These are phyloP conservation scores for Jamesozyma lodderae DNA, from an alignment of 805 yeast species.

Conservation along the genomic window DNA sequence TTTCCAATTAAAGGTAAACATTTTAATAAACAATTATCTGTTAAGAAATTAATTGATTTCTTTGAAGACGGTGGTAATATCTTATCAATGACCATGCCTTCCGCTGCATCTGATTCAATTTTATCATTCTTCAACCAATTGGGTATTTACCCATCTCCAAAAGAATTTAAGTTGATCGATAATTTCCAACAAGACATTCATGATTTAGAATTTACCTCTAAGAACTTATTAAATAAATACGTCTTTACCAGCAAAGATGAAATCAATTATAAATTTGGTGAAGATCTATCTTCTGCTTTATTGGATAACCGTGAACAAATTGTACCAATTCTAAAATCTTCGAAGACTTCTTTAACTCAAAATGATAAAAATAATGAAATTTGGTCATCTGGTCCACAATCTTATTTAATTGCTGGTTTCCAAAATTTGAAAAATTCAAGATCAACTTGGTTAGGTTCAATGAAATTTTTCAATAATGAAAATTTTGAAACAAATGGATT, in stretches of 20 bases:
- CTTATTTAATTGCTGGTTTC: conserved; percentile 61
- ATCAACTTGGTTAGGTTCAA: conserved; percentile 71
- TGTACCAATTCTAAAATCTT: conserved; percentile 61
- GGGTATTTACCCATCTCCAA: conserved; percentile 80
- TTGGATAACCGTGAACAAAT: conserved; percentile 59
- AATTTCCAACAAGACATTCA: conserved; percentile 39
- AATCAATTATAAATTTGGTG: conserved; percentile 24
- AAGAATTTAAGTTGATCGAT: conserved; percentile 53
- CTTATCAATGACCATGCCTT: conserved; percentile 48
- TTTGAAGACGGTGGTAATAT: conserved; percentile 66
- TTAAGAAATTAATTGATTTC: conserved; percentile 48
- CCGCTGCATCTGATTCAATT: conserved; percentile 50
- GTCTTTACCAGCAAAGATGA: conserved; percentile 1
- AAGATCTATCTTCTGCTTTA: conserved; percentile 54
- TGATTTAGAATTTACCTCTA: conserved; percentile 9
- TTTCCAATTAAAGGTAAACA: conserved; percentile 49
- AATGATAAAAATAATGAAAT: conserved; percentile 48
- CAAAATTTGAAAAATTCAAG: conserved; percentile 79
- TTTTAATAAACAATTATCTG: conserved; percentile 34
- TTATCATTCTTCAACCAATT: conserved; percentile 64
- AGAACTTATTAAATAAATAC: conserved; percentile 8
- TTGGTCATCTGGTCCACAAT: conserved; percentile 81
- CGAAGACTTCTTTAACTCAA: conserved; percentile 56
- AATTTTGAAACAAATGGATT: conserved; percentile 30
- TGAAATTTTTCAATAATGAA: conserved; percentile 39